Percentiles rank a stretch among this genome's conserved stretches.
Conservation (phyloP, 305 asterid genomes). For the Fraxinus floribunda region DNA sequence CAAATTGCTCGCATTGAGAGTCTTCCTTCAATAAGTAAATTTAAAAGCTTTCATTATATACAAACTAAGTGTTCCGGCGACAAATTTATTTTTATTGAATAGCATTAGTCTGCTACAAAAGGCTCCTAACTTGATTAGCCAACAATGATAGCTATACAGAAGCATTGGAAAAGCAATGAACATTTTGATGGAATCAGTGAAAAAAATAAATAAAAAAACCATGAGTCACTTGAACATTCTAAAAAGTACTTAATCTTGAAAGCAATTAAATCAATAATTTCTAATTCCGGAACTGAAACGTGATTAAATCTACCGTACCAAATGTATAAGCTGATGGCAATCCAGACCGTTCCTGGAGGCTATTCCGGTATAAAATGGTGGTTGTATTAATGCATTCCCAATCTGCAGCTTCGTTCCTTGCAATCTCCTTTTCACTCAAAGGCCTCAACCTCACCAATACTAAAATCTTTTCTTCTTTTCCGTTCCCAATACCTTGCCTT, state of each 20-base stretch:
- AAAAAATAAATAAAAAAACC: not conserved
- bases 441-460: constrained; percentile 94
- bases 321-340: constrained; percentile 79
- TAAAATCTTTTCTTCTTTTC: constrained; percentile 73
- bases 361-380: constrained; percentile 80
- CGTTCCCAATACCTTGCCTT: constrained; percentile 53
- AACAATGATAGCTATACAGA: not conserved
- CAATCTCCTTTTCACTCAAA: constrained; percentile 77
- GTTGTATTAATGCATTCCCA: constrained; percentile 95
- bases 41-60: not conserved
- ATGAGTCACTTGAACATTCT: constrained; percentile 6
- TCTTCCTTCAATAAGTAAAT: not conserved
- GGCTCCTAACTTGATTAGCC: not conserved
- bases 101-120: not conserved
- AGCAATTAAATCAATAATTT: constrained; percentile 7
- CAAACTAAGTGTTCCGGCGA: not conserved
- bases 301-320: constrained; percentile 49
- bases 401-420: constrained; percentile 67
- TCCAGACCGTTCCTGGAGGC: constrained; percentile 90
- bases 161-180: not conserved
- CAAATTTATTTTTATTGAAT: not conserved
- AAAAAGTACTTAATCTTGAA: not conserved
- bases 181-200: not conserved
- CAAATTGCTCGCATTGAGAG: not conserved
- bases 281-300: not conserved